Percentiles rank a stretch among this genome's conserved stretches.
Evolutionary conservation across 2,329 filamentous ascomycete species (phyloP).

Genomic region (Laburnicola sp.): DNA sequence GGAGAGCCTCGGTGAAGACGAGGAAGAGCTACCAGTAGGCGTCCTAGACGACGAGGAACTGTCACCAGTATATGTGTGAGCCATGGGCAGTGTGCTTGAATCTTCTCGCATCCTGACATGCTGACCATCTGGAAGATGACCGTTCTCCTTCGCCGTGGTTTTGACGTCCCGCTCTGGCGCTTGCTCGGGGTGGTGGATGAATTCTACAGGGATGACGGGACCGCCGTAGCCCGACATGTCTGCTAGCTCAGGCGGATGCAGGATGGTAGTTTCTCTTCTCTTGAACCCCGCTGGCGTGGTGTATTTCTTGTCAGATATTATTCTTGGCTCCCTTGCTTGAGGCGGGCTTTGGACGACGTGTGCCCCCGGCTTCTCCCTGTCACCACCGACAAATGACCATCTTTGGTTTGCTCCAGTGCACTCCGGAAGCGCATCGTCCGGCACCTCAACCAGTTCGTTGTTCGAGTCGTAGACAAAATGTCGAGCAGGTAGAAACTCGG

Average conservation of each 20-base stretch:
- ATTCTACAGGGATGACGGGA: constrained; percentile 34
- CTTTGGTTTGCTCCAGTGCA: constrained; percentile 32
- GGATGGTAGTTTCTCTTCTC: constrained; percentile 50
- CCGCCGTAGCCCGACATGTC: constrained; percentile 34
- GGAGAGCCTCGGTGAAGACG: neutral
- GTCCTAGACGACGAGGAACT: neutral
- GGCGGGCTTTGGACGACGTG: constrained; percentile 6
- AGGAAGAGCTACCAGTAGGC: neutral
- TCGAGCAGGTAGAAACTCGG: constrained; percentile 56
- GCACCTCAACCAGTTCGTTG: constrained; percentile 49
- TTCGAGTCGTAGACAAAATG: constrained; percentile 53
- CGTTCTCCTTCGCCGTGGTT: neutral
- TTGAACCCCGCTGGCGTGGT: constrained; percentile 47
- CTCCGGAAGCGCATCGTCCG: constrained; percentile 47
- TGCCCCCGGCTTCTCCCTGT: constrained; percentile 18
- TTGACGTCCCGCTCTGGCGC: neutral
- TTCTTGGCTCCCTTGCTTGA: constrained; percentile 29
- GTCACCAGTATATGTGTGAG: neutral
- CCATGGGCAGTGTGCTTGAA: neutral
- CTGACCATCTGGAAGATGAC: neutral
- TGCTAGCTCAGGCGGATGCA: constrained; percentile 51
- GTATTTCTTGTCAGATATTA: constrained; percentile 48
- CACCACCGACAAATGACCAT: constrained; percentile 30
- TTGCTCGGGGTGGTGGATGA: constrained; percentile 21
- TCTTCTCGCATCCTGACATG: constrained; percentile 3